Conservation (phyloP, 176 grass and related monocot species). For the Oryza coarctata region DNA sequence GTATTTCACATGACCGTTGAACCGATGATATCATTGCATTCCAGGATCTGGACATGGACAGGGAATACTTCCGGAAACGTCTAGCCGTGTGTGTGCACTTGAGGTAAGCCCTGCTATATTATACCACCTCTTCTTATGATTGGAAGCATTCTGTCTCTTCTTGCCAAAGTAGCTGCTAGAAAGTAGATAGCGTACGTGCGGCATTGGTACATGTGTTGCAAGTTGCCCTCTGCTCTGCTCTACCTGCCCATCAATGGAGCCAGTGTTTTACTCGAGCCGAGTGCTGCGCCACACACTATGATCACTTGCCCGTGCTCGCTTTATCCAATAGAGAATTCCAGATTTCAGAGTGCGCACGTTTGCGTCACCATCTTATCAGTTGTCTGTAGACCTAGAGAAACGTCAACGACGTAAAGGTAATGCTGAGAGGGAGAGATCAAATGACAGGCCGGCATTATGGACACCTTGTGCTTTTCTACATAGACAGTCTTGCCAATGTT, state of each 20-base stretch:
- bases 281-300: constrained; percentile 34
- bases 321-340: background rate
- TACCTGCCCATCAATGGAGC: constrained; percentile 19
- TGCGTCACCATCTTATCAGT: constrained; percentile 1
- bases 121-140: background rate
- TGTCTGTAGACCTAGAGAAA: constrained; percentile 28
- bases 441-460: background rate
- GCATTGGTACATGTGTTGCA: constrained; percentile 30
- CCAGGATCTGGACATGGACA: background rate
- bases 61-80: constrained; percentile 31
- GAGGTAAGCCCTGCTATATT: background rate
- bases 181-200: constrained; percentile 18
- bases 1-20: constrained; percentile 26
- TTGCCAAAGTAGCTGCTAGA: background rate
- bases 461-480: background rate
- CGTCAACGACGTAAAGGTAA: background rate
- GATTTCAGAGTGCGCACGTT: constrained; percentile 13
- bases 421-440: background rate
- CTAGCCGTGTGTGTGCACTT: background rate
- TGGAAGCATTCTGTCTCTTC: background rate
- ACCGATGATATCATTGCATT: constrained; percentile 14
- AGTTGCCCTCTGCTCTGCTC: constrained; percentile 29
- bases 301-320: background rate
- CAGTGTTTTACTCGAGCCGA: constrained; percentile 41
- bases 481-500: background rate